Evolutionary conservation across 495 filamentous ascomycete genomes (phyloP), one percentile per base, ranked within the genome.

Genomic region (Lasiosphaeria hispida): DNA sequence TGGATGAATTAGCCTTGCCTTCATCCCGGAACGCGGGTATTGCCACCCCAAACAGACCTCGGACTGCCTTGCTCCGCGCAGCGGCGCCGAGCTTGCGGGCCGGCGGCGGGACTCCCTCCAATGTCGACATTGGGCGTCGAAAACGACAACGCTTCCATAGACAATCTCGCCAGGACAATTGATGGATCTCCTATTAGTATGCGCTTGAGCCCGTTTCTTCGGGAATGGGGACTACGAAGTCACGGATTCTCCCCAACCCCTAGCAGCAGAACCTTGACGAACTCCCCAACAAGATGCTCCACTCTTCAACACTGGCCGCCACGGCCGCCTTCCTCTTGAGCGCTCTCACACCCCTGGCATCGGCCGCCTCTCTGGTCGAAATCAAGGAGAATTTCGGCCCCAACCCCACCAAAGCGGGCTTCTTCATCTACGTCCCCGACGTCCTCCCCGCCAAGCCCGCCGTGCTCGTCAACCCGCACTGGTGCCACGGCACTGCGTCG

Each of bases 391-490:
- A 67, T 49, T 72, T 79, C 57, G 77, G 78, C 0, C 57, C 67
- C 44, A 83, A 83, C 59, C 82, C 81, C 10, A 75, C 72, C 40
- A 76, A 79, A 49, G 77, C 78, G 14, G 68, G 65, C 15, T 81
- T 83, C 66, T 81, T 80, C 69, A 80, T 83, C 63, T 84, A 79
- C 66, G 74, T 83, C 18, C 81, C 82, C 3, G 71, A 75, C 48
- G 73, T 68, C 15, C 72, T 85, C 0, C 72, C 79, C 7, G n/a
- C 70, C 2, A 79, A 69, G 7, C 81, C 83, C 0, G 74, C 80
- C 30, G 73, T 86, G 57, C 71, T 86, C 35, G 82, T 84, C 4
- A 82, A 79, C 49, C 80, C 82, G 6, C 78, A 83, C 65, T 79
- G 75, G 72, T 82, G 80, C 68, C 77, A 74, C 58, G 65, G 72